Conservation (phyloP, 2,329 filamentous ascomycete genomes). For the Pestalotiopsis sp. region DNA sequence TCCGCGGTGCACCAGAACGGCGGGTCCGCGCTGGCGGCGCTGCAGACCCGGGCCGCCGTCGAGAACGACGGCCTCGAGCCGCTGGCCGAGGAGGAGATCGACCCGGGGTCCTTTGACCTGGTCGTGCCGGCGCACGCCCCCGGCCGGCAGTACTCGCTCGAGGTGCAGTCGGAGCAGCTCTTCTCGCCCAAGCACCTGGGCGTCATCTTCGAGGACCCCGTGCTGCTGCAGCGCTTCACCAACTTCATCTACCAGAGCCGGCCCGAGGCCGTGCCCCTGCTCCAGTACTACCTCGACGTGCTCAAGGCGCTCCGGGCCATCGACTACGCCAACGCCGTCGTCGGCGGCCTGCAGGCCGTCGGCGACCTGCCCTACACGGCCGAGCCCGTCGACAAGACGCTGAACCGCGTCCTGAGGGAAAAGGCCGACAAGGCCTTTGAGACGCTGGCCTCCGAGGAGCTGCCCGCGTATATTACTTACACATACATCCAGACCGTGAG, state of each 20-base stretch:
- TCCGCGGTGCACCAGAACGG: constrained; percentile 20
- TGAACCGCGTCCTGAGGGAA: constrained; percentile 60
- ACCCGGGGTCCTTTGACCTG: constrained; percentile 42
- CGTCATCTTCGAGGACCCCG: constrained; percentile 65
- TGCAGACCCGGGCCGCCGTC: constrained; percentile 26
- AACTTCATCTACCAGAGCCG: constrained; percentile 63
- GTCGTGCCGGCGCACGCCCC: constrained; percentile 40
- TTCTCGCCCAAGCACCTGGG: constrained; percentile 68
- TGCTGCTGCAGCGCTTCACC: constrained; percentile 66
- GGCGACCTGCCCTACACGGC: constrained; percentile 57
- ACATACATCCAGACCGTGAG: constrained; percentile 71
- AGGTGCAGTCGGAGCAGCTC: constrained; percentile 64
- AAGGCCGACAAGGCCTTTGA: constrained; percentile 68
- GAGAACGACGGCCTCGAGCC: constrained; percentile 36
- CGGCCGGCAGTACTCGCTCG: constrained; percentile 53
- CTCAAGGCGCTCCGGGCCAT: constrained; percentile 72
- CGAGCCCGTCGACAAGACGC: constrained; percentile 49
- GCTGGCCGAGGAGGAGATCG: constrained; percentile 36
- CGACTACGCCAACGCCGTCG: constrained; percentile 69
- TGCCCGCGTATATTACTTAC: constrained; percentile 73
- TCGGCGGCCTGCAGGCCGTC: constrained; percentile 60
- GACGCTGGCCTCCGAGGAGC: constrained; percentile 64
- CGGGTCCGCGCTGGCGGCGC: constrained; percentile 17
- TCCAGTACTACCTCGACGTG: constrained; percentile 73
- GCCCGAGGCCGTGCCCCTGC: constrained; percentile 63